These are phyloP conservation scores for Neonectria magnoliae DNA, from an alignment of 2,329 filamentous ascomycete species.

Conservation along the genomic window DNA sequence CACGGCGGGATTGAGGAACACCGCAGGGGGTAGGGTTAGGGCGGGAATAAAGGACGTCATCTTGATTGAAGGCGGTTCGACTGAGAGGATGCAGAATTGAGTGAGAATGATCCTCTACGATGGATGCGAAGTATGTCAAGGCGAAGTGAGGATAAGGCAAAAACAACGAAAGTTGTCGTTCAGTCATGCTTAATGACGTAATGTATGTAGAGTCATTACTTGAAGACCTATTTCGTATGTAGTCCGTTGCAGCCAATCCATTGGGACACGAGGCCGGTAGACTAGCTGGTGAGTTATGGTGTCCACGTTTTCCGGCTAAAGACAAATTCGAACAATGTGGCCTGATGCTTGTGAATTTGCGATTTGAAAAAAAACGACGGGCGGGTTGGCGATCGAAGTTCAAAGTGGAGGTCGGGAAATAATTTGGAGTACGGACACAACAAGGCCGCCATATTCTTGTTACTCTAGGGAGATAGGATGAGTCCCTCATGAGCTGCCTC, in stretches of 20 bases:
- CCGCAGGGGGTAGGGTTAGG: constrained; percentile 75
- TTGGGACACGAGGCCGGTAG: background rate
- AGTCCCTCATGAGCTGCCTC: constrained; percentile 23
- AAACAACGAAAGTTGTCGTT: background rate
- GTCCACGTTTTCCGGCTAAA: background rate
- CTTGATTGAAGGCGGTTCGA: constrained; percentile 38
- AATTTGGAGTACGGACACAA: background rate
- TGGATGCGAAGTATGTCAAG: background rate
- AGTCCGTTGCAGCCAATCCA: background rate
- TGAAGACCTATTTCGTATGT: background rate
- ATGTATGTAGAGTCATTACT: constrained; percentile 25
- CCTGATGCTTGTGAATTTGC: constrained; percentile 24
- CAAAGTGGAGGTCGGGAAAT: background rate
- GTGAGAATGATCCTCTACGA: background rate
- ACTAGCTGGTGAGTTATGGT: constrained; percentile 8
- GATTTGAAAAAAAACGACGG: constrained; percentile 24
- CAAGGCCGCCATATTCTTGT: background rate
- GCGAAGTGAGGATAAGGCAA: background rate
- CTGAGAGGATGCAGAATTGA: background rate
- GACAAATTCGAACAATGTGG: constrained; percentile 25
- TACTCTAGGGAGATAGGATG: background rate
- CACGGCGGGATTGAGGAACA: constrained; percentile 77
- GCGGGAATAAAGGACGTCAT: constrained; percentile 87
- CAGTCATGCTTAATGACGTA: constrained; percentile 37
- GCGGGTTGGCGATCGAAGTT: constrained; percentile 23